Percentiles rank a stretch among this genome's conserved stretches.
phyloP scores from a whole-genome alignment of 768 basidiomycete species.

The Termitomyces sp. region DNA sequence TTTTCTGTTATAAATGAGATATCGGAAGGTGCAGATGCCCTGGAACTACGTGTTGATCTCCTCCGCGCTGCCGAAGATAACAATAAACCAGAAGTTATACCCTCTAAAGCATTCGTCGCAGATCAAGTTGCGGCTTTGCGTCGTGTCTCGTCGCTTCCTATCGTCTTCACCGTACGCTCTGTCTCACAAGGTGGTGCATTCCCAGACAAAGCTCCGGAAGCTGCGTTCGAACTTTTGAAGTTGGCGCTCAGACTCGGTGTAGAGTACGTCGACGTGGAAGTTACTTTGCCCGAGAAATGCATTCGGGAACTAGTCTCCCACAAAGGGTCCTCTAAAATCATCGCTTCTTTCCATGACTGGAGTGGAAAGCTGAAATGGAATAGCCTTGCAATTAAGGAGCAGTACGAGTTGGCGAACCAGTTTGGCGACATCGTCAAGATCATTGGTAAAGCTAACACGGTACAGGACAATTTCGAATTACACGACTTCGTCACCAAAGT shows the following conservation, averaged over 20 bases:
- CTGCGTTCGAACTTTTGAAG: conserved; percentile 69
- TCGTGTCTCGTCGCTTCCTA: conserved; percentile 71
- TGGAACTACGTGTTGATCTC: conserved; percentile 93
- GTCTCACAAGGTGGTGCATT: conserved; percentile 87
- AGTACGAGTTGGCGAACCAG: conserved; percentile 58
- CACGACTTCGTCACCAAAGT: conserved; percentile 60
- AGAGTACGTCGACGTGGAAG: conserved; percentile 93
- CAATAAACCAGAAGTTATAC: conserved; percentile 48
- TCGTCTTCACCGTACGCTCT: conserved; percentile 90
- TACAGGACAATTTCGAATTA: conserved; percentile 78
- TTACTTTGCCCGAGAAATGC: conserved; percentile 59
- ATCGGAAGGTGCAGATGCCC: conserved; percentile 79
- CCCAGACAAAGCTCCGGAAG: conserved; percentile 70
- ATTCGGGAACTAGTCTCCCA: conserved; percentile 52
- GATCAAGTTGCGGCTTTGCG: conserved; percentile 78
- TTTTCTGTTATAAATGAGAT: conserved; percentile 67
- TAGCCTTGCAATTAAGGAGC: conserved; percentile 55
- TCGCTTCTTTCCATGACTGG: conserved; percentile 97
- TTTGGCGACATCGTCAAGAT: conserved; percentile 92
- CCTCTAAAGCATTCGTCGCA: conserved; percentile 67
- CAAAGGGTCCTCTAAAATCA: conserved; percentile 74
- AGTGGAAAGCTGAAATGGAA: conserved; percentile 82
- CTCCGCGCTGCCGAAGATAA: conserved; percentile 49
- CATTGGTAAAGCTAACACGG: conserved; percentile 71
- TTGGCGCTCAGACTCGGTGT: conserved; percentile 79